These are phyloP conservation scores for Vaccinium macrocarpon DNA, from an alignment of 148 eudicot species.

Conservation along the genomic window DNA sequence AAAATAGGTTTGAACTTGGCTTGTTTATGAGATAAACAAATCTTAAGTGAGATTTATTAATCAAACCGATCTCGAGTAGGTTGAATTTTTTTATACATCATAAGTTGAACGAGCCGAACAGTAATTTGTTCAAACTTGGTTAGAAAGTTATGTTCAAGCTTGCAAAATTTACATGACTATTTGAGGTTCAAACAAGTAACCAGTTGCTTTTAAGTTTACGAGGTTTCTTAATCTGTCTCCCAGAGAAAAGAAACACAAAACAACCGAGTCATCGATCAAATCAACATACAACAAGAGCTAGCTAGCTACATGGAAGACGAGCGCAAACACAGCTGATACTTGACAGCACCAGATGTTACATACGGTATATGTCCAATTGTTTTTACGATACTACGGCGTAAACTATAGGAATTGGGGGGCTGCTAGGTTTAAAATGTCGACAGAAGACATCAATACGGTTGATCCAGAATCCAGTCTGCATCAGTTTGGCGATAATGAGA, in stretches of 20 bases:
- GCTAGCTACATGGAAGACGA: background rate
- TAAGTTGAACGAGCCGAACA: no score
- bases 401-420: background rate
- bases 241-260: background rate
- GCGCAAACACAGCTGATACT: background rate
- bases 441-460: background rate
- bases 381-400: background rate
- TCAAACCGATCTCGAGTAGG: no score
- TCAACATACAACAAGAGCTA: background rate
- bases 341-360: background rate
- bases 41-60: no score
- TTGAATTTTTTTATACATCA: no score
- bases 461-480: background rate
- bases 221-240: background rate
- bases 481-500: conserved; percentile 7
- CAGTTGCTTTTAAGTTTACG: background rate
- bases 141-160: no score
- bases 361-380: background rate
- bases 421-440: background rate
- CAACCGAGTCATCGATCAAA: background rate
- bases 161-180: no score
- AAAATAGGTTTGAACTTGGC: no score
- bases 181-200: no score
- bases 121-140: no score
- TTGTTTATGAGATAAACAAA: no score